Percentiles rank a stretch among this genome's conserved stretches.
phyloP scores from a whole-genome alignment of 345 rosid species.

The Eucalyptus tenuipes region DNA sequence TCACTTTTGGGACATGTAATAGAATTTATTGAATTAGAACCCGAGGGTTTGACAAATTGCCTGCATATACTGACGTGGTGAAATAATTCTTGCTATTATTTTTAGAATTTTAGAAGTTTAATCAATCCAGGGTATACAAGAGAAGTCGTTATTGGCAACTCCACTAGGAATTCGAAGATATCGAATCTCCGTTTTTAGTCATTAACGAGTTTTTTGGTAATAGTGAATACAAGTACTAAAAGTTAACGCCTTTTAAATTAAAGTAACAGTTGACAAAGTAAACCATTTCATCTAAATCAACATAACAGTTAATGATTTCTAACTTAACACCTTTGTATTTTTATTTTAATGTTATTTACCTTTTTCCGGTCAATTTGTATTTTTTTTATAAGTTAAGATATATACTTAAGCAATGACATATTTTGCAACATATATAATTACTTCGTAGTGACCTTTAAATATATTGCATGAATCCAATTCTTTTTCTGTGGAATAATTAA shows the following conservation, averaged over 20 bases:
- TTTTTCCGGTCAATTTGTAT: neutral
- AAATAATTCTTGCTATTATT: neutral
- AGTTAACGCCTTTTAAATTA: neutral
- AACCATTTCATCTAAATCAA: neutral
- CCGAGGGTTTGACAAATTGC: neutral
- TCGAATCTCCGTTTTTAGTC: neutral
- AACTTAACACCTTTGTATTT: too few species aligned
- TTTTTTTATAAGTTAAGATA: neutral
- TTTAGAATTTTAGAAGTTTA: neutral
- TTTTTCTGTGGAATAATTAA: neutral
- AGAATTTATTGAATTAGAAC: slow-evolving; percentile 72
- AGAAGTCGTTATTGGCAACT: neutral
- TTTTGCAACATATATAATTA: neutral
- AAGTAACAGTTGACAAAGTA: neutral
- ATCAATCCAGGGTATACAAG: neutral
- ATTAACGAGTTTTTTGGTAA: neutral
- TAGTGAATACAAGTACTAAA: neutral
- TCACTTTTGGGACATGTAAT: slow-evolving; percentile 24
- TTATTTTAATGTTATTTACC: neutral
- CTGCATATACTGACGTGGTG: neutral
- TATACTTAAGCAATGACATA: neutral
- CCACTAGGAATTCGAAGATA: neutral
- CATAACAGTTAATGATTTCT: neutral
- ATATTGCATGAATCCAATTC: neutral
- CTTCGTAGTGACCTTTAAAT: neutral